phyloP scores from a whole-genome alignment of 768 basidiomycete genomes.

The Gloeostereum incarnatum region DNA sequence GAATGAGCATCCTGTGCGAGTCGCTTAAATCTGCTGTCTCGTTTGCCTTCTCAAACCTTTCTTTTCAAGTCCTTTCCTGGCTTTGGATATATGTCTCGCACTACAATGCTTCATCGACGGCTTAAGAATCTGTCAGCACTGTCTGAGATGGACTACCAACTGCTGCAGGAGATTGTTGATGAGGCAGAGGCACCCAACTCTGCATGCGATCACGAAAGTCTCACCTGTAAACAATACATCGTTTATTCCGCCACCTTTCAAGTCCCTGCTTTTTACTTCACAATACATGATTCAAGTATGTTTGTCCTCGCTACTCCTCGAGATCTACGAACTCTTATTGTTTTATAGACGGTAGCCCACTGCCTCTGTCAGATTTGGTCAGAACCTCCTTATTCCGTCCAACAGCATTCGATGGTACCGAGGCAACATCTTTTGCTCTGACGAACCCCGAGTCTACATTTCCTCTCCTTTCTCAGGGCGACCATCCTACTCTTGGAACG shows the following conservation, averaged over 20 bases:
- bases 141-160: constrained; percentile 2
- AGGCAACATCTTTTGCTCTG: constrained; percentile 45
- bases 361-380: constrained; percentile 48
- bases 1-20: constrained; percentile 48
- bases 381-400: constrained; percentile 51
- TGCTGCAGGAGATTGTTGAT: constrained; percentile 13
- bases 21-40: constrained; percentile 7
- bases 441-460: constrained; percentile 43
- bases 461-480: constrained; percentile 78
- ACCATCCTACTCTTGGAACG: constrained; percentile 69
- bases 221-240: constrained; percentile 55
- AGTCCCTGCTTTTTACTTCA: constrained; percentile 82
- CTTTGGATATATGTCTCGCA: constrained; percentile 40
- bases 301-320: constrained; percentile 14
- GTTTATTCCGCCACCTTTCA: constrained; percentile 73
- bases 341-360: constrained; percentile 51
- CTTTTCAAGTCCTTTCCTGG: constrained; percentile 21
- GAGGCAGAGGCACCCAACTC: constrained; percentile 23
- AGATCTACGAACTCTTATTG: constrained; percentile 9
- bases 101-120: constrained; percentile 15
- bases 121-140: no score
- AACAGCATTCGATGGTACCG: constrained; percentile 29
- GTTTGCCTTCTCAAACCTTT: constrained; percentile 6
- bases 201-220: constrained; percentile 14
- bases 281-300: constrained; percentile 59